Percentiles rank a stretch among this genome's conserved stretches.
These are phyloP conservation scores for Gymnopilus dilepis DNA, from an alignment of 768 basidiomycete genomes.

Conservation along the genomic window DNA sequence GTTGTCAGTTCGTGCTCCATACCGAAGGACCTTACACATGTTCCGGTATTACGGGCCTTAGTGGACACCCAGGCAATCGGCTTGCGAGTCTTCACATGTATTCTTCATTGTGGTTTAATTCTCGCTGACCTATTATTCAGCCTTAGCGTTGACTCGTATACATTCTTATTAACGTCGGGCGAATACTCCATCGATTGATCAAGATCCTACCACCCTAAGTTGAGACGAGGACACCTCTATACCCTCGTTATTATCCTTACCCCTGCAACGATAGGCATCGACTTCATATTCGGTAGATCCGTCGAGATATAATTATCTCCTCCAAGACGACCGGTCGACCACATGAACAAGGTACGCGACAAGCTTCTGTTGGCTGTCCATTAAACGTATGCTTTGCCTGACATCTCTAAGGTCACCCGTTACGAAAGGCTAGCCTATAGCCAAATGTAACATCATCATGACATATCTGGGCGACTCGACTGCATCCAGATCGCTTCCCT, in stretches of 20 bases:
- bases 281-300: not conserved
- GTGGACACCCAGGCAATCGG: not conserved
- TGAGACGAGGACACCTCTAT: not conserved
- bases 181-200: no score
- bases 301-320: constrained; percentile 7
- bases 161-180: no score
- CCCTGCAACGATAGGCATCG: no score
- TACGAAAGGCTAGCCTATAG: constrained; percentile 17
- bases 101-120: not conserved
- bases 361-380: not conserved
- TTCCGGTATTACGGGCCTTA: constrained; percentile 8
- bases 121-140: not conserved
- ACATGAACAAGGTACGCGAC: constrained; percentile 10
- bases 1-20: not conserved
- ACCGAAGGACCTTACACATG: constrained; percentile 7
- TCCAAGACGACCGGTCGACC: not conserved
- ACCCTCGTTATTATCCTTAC: no score
- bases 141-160: not conserved
- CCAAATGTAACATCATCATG: constrained; percentile 9
- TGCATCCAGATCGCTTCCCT: not conserved
- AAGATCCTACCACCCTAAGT: no score
- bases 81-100: not conserved
- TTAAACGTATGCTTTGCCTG: constrained; percentile 2
- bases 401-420: no score
- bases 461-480: not conserved